These are phyloP conservation scores for Fusarium avenaceum DNA, from an alignment of 2,329 filamentous ascomycete genomes.

Conservation along the genomic window DNA sequence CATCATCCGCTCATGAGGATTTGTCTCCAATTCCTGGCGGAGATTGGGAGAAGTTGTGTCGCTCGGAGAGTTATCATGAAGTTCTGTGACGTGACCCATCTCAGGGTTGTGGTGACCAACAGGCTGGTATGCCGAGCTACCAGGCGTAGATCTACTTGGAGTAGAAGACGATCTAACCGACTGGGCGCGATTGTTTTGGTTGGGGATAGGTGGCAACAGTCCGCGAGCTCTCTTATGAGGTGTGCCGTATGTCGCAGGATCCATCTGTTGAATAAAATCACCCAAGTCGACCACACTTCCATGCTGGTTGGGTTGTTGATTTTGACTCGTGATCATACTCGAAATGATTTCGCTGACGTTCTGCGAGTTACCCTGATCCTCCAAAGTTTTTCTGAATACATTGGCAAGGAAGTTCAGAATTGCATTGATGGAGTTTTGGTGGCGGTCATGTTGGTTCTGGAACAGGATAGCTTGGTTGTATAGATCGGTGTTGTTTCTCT, in stretches of 20 bases:
- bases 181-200: slow-evolving; percentile 50
- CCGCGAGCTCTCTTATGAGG: slow-evolving; percentile 66
- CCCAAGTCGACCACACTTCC: slow-evolving; percentile 73
- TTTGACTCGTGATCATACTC: slow-evolving; percentile 75
- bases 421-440: slow-evolving; percentile 99
- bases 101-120: slow-evolving; percentile 56
- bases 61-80: slow-evolving; percentile 66
- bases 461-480: slow-evolving; percentile 91
- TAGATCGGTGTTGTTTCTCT: slow-evolving; percentile 87
- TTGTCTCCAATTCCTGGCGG: slow-evolving; percentile 68
- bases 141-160: slow-evolving; percentile 28
- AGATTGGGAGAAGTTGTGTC: slow-evolving; percentile 64
- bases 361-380: slow-evolving; percentile 81
- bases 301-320: slow-evolving; percentile 60
- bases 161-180: slow-evolving; percentile 45
- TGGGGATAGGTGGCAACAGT: slow-evolving; percentile 67
- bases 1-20: slow-evolving; percentile 73
- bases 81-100: slow-evolving; percentile 71
- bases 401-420: slow-evolving; percentile 97
- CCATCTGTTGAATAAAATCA: slow-evolving; percentile 67
- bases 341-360: slow-evolving; percentile 89
- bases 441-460: slow-evolving; percentile 92
- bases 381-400: slow-evolving; percentile 93
- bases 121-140: slow-evolving; percentile 45
- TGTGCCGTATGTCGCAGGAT: slow-evolving; percentile 57